Conservation (phyloP, 2,329 filamentous ascomycete genomes). For the Blastomyces emzantsi region DNA sequence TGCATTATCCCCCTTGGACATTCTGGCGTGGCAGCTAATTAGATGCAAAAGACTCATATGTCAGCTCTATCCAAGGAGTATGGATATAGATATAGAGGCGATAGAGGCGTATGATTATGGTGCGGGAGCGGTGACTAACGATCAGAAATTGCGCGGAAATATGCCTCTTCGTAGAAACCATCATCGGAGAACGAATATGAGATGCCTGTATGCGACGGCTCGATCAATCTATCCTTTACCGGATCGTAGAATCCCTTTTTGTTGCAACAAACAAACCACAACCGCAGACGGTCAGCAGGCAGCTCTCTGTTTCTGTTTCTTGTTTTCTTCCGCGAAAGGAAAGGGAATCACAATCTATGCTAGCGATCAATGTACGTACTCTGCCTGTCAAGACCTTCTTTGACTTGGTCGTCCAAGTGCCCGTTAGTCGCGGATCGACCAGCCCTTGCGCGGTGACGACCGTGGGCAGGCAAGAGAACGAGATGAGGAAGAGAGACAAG, state of each 20-base stretch:
- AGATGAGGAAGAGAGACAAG: constrained; percentile 9
- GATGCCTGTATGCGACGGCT: constrained; percentile 58
- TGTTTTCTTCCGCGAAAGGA: background rate
- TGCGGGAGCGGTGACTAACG: constrained; percentile 41
- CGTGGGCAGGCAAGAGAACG: constrained; percentile 15
- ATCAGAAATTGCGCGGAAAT: constrained; percentile 60
- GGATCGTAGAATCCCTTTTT: constrained; percentile 60
- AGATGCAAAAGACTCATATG: background rate
- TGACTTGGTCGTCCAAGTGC: constrained; percentile 65
- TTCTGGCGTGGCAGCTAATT: constrained; percentile 46
- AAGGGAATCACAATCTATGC: background rate
- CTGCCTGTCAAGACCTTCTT: constrained; percentile 60
- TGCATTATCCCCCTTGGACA: constrained; percentile 60
- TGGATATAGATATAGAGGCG: background rate
- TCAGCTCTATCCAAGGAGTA: background rate
- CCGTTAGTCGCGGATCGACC: constrained; percentile 47
- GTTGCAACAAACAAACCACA: constrained; percentile 12
- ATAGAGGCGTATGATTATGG: background rate
- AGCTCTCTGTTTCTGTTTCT: background rate
- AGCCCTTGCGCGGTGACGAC: constrained; percentile 27
- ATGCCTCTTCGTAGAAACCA: constrained; percentile 59
- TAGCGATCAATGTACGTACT: constrained; percentile 38
- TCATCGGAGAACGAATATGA: constrained; percentile 65
- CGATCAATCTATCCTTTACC: constrained; percentile 54
- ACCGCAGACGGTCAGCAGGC: background rate